Conservation (phyloP, 2,329 filamentous ascomycete genomes). For the Xylaria polymorpha region DNA sequence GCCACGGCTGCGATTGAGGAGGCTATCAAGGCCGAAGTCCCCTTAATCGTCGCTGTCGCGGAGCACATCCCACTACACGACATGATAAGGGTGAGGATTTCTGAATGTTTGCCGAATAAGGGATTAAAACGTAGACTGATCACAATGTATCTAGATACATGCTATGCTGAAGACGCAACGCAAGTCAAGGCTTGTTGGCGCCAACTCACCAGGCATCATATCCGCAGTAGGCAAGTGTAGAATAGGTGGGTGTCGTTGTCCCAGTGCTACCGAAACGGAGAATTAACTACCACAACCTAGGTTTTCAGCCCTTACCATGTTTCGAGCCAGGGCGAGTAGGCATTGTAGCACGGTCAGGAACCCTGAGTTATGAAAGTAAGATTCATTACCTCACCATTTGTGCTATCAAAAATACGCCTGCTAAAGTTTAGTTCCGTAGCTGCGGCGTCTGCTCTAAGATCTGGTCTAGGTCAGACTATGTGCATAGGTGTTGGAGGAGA, state of each 20-base stretch:
- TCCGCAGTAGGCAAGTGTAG: conserved; percentile 73
- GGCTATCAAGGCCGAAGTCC: conserved; percentile 80
- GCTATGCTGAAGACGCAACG: conserved; percentile 76
- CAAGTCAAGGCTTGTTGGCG: conserved; percentile 75
- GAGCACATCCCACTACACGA: conserved; percentile 82
- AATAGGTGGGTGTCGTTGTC: conserved; percentile 43
- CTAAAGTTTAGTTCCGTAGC: conserved; percentile 53
- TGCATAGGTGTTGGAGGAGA: conserved; percentile 81
- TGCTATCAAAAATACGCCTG: neutral
- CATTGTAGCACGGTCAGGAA: conserved; percentile 79
- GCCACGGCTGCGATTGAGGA: conserved; percentile 80
- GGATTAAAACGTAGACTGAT: conserved; percentile 32
- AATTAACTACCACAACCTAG: conserved; percentile 47
- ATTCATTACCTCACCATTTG: neutral
- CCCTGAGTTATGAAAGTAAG: conserved; percentile 74
- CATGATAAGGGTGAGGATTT: conserved; percentile 68
- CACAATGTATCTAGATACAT: conserved; percentile 64
- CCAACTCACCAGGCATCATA: conserved; percentile 80
- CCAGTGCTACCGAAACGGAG: neutral
- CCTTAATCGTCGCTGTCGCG: conserved; percentile 79
- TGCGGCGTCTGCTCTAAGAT: conserved; percentile 75
- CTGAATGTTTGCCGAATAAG: conserved; percentile 7
- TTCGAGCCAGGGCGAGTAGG: conserved; percentile 76
- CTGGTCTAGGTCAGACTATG: conserved; percentile 77
- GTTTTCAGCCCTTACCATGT: conserved; percentile 80